Conservation (phyloP, 2,329 filamentous ascomycete genomes). For the Penicillium occitanis region DNA sequence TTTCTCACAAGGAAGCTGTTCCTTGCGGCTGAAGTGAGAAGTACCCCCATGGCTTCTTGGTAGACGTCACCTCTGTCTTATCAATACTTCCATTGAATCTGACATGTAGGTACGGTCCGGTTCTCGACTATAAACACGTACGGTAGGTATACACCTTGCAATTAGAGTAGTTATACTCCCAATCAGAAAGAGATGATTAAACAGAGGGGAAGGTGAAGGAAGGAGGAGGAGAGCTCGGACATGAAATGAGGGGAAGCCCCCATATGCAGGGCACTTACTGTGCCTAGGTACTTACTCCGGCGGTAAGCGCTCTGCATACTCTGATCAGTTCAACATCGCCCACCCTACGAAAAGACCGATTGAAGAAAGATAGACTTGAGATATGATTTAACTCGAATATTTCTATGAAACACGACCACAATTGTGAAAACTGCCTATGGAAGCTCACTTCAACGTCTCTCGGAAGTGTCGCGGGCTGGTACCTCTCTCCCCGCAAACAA, state of each 20-base stretch:
- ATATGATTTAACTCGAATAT: background rate
- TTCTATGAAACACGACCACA: background rate
- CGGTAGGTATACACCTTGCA: background rate
- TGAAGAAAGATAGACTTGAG: background rate
- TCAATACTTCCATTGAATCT: background rate
- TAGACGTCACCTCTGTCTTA: background rate
- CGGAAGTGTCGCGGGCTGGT: background rate
- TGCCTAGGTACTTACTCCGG: background rate
- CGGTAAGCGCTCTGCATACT: background rate
- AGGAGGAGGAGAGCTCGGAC: slow-evolving; percentile 3
- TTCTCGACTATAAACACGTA: background rate
- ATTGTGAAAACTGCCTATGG: background rate
- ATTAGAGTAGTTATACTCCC: no score
- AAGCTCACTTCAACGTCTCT: background rate
- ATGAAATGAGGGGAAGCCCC: background rate
- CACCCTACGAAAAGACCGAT: background rate
- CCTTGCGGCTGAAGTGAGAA: background rate
- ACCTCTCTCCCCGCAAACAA: slow-evolving; percentile 2
- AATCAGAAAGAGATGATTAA: background rate
- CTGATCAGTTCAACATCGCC: background rate
- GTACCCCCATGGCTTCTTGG: background rate
- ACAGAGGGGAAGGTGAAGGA: background rate
- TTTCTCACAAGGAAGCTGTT: background rate
- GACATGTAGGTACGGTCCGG: background rate
- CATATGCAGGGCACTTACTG: background rate